phyloP scores from a whole-genome alignment of 805 yeast genomes.

The Pichia occidentalis region DNA sequence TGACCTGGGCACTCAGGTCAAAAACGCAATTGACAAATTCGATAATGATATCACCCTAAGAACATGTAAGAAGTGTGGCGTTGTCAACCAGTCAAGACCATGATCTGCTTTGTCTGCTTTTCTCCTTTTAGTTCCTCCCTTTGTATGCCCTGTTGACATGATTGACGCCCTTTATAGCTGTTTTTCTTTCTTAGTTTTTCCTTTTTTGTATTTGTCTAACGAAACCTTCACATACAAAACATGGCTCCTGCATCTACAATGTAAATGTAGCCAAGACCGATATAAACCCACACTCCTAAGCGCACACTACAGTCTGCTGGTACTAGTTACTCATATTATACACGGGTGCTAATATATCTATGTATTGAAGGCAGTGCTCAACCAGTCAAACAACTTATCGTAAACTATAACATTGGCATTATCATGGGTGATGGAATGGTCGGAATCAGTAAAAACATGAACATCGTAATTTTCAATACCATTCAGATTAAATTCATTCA shows the following conservation, averaged over 20 bases:
- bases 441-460: constrained; percentile 88
- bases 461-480: constrained; percentile 72
- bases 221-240: not conserved
- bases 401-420: constrained; percentile 72
- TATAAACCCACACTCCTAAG: too few relatives aligned
- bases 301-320: not conserved
- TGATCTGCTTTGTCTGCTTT: too few relatives aligned
- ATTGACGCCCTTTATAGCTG: too few relatives aligned
- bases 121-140: too few relatives aligned
- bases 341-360: constrained; percentile 6
- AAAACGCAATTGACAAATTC: constrained; percentile 67
- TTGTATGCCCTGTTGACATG: too few relatives aligned
- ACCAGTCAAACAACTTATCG: constrained; percentile 67
- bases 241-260: too few relatives aligned
- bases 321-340: constrained; percentile 1
- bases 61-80: constrained; percentile 72
- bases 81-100: constrained; percentile 62
- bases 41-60: constrained; percentile 56
- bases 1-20: constrained; percentile 88
- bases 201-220: too few relatives aligned
- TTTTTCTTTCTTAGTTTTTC: too few relatives aligned
- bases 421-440: constrained; percentile 74
- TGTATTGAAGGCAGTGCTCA: constrained; percentile 44
- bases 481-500: constrained; percentile 50
- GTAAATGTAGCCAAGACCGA: too few relatives aligned